Percentiles rank a stretch among this genome's conserved stretches.
Evolutionary conservation across 306 rosid genomes (phyloP).

Genomic region (Vachellia pachyceras): DNA sequence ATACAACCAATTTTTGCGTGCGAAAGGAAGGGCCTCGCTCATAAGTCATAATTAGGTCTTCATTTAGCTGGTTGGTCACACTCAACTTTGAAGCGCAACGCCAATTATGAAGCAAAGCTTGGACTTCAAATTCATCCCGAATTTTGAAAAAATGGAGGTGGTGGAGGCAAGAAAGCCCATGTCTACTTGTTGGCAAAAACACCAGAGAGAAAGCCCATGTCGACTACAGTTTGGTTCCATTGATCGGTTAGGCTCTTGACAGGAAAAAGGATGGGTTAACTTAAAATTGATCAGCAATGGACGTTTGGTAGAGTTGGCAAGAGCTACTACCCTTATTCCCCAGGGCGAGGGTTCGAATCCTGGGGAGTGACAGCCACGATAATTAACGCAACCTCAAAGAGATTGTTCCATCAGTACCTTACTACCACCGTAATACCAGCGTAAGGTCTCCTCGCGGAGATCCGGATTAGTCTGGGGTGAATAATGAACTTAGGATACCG

Average conservation of each 20-base stretch:
- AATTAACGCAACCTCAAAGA: no score
- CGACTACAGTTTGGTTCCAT: neutral
- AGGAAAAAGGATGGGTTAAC: neutral
- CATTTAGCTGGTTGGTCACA: neutral
- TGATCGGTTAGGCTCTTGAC: neutral
- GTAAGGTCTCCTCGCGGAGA: no score
- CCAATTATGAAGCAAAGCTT: neutral
- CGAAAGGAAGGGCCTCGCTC: neutral
- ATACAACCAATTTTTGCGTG: neutral
- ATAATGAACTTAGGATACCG: no score
- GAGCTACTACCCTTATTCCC: no score
- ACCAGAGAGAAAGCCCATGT: neutral
- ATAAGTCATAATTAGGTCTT: constrained; percentile 11
- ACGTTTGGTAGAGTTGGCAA: no score
- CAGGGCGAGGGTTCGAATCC: no score
- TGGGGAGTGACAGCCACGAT: no score
- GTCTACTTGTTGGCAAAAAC: neutral
- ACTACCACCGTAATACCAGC: no score
- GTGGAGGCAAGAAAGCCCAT: neutral
- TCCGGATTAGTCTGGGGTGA: no score
- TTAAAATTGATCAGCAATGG: neutral
- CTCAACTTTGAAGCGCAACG: neutral
- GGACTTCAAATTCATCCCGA: neutral
- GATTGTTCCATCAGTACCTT: no score
- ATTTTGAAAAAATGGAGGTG: neutral